A percentile compares a stretch with the other conserved stretches of the same genome.
These are phyloP conservation scores for Xylariaceae sp. DNA, from an alignment of 2,329 filamentous ascomycete species.

Conservation along the genomic window DNA sequence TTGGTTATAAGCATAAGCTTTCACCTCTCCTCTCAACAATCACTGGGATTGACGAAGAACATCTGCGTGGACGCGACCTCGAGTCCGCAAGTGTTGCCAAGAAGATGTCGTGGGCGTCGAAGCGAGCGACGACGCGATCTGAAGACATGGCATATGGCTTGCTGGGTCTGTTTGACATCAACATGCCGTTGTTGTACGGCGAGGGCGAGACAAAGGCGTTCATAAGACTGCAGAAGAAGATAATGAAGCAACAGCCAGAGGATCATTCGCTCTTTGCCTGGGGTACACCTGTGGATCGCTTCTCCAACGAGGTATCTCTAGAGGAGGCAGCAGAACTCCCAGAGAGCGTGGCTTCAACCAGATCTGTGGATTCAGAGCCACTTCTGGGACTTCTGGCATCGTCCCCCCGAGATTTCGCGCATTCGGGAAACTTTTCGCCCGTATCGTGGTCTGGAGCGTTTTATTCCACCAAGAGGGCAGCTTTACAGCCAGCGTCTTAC, in stretches of 20 bases:
- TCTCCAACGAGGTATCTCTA: no score
- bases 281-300: background rate
- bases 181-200: slow-evolving; percentile 14
- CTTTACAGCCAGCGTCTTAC: no score
- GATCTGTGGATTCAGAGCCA: no score
- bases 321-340: no score
- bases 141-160: slow-evolving; percentile 14
- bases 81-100: no score
- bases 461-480: no score
- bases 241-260: slow-evolving; percentile 10
- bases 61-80: background rate
- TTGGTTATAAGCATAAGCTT: slow-evolving; percentile 4
- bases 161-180: slow-evolving; percentile 12
- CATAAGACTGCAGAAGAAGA: slow-evolving; percentile 8
- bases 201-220: slow-evolving; percentile 9
- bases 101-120: slow-evolving; percentile 10
- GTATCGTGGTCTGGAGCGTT: no score
- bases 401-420: no score
- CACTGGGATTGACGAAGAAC: slow-evolving; percentile 3
- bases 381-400: no score
- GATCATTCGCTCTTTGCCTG: slow-evolving; percentile 14
- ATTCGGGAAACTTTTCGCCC: no score
- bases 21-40: slow-evolving; percentile 1
- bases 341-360: no score
- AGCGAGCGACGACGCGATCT: slow-evolving; percentile 6